Conservation (phyloP, 257 asterid genomes). For the Asclepias syriaca region DNA sequence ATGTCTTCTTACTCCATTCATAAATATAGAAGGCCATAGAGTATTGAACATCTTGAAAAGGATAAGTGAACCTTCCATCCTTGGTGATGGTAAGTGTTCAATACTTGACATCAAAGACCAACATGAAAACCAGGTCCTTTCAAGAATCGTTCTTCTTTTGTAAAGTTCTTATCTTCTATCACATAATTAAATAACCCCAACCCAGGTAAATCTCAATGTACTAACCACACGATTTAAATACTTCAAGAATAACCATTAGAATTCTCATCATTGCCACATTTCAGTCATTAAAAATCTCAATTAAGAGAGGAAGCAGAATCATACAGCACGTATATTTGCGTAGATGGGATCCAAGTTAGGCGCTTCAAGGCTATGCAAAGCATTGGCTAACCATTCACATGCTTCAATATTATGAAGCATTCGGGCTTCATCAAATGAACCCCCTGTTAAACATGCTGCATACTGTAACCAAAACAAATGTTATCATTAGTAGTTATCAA, state of each 20-base stretch:
- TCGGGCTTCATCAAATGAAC: conserved; percentile 85
- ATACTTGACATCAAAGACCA: not conserved
- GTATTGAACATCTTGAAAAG: not conserved
- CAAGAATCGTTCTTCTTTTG: not conserved
- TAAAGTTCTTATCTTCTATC: not conserved
- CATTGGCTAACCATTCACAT: conserved; percentile 86
- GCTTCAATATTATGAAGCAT: conserved; percentile 93
- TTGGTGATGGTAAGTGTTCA: not conserved
- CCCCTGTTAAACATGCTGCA: conserved; percentile 59
- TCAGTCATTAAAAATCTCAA: not conserved
- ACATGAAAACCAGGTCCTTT: not conserved
- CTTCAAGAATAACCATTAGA: not conserved
- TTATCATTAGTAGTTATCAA: not conserved
- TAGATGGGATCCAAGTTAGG: conserved; percentile 71
- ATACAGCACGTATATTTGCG: conserved; percentile 73
- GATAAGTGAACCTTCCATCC: not conserved
- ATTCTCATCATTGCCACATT: conserved; percentile 3
- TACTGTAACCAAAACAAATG: conserved; percentile 47
- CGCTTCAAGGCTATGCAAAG: conserved; percentile 61
- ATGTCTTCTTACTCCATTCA: not conserved
- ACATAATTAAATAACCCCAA: not conserved
- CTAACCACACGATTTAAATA: not conserved
- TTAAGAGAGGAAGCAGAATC: conserved; percentile 20
- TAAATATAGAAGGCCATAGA: not conserved
- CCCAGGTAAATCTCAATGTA: not conserved